These are phyloP conservation scores for Trametes polyzona DNA, from an alignment of 1,284 basidiomycete genomes.

Conservation along the genomic window DNA sequence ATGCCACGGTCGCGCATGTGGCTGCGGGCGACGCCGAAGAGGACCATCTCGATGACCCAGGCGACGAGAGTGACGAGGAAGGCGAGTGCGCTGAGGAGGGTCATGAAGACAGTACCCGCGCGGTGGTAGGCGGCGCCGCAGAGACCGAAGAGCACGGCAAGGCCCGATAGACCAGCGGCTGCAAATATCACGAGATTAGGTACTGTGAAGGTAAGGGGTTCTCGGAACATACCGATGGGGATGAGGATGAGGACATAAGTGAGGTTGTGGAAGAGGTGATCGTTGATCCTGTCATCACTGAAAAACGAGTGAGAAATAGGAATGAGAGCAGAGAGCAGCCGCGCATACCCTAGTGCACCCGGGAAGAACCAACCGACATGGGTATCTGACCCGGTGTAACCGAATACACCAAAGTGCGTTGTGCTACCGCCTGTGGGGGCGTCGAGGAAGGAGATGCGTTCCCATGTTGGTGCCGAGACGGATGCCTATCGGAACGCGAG, in stretches of 20 bases:
- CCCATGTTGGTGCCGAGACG: constrained; percentile 75
- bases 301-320: background rate
- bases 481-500: constrained; percentile 47
- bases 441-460: constrained; percentile 67
- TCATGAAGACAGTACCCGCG: constrained; percentile 76
- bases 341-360: constrained; percentile 41
- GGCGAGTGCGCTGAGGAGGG: constrained; percentile 65
- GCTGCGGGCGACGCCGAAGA: constrained; percentile 73
- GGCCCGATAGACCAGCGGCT: constrained; percentile 71
- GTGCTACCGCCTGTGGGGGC: constrained; percentile 30
- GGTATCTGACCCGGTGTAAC: constrained; percentile 62
- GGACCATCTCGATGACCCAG: constrained; percentile 78
- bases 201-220: constrained; percentile 6
- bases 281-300: constrained; percentile 49
- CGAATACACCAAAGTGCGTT: constrained; percentile 76
- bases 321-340: background rate
- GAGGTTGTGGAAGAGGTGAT: constrained; percentile 63
- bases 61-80: constrained; percentile 66
- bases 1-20: constrained; percentile 56
- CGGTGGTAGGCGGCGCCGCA: constrained; percentile 68
- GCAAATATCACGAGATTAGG: background rate
- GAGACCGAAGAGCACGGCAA: constrained; percentile 76
- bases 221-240: constrained; percentile 62
- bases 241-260: constrained; percentile 77
- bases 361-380: constrained; percentile 63